These are phyloP conservation scores for Zygosaccharomyces siamensis DNA, from an alignment of 805 yeast genomes.

Conservation along the genomic window DNA sequence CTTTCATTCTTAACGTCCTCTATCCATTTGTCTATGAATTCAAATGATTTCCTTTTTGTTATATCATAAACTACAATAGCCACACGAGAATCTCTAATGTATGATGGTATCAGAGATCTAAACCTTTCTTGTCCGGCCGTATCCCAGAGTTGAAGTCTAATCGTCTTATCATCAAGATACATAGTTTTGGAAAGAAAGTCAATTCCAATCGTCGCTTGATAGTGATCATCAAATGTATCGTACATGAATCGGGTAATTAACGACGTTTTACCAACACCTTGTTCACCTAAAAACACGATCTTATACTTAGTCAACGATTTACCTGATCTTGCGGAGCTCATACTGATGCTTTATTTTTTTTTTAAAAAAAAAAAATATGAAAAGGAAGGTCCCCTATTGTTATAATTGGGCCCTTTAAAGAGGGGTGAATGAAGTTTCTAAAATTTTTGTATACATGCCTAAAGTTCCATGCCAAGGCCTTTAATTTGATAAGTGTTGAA, in stretches of 20 bases:
- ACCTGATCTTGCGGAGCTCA: constrained; percentile 22
- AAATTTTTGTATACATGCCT: not conserved
- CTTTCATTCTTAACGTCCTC: constrained; percentile 92
- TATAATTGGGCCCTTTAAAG: not conserved
- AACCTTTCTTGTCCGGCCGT: constrained; percentile 97
- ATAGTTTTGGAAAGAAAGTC: constrained; percentile 91
- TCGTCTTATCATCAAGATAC: constrained; percentile 94
- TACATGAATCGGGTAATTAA: constrained; percentile 96
- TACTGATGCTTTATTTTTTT: not conserved
- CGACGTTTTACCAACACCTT: constrained; percentile 95
- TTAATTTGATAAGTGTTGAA: not conserved
- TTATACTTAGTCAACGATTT: constrained; percentile 57
- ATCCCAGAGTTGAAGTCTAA: constrained; percentile 94
- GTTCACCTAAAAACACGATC: constrained; percentile 94
- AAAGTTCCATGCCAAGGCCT: not conserved
- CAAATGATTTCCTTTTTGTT: constrained; percentile 79
- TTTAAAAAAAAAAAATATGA: not conserved
- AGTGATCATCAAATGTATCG: constrained; percentile 93
- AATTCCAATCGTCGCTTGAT: constrained; percentile 92
- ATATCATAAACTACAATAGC: constrained; percentile 95
- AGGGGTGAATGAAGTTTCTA: not conserved
- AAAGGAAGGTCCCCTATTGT: not conserved
- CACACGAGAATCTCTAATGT: constrained; percentile 94
- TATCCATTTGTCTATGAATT: constrained; percentile 83
- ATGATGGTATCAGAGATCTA: constrained; percentile 89